Conservation (phyloP, 257 asterid species). For the Capsicum pubescens region DNA sequence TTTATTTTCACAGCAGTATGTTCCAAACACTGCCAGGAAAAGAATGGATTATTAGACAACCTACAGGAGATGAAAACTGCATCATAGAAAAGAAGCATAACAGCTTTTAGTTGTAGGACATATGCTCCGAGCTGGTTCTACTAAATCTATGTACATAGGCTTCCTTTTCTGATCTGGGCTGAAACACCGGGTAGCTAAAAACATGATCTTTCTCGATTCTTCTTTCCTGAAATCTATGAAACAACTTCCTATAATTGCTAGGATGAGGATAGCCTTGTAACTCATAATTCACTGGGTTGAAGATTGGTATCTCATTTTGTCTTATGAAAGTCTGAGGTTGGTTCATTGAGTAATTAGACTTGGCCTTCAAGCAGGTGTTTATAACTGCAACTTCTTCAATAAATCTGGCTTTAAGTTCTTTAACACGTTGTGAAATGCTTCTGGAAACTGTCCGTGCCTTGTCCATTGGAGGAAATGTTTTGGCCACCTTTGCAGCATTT, state of each 20-base stretch:
- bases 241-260: slow-evolving; percentile 34
- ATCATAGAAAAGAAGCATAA: not conserved
- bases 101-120: not conserved
- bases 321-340: not conserved
- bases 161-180: slow-evolving; percentile 40
- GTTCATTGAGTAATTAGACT: slow-evolving; percentile 26
- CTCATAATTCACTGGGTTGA: slow-evolving; percentile 62
- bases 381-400: slow-evolving; percentile 58
- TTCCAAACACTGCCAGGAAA: not conserved
- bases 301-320: slow-evolving; percentile 51
- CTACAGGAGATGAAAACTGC: not conserved
- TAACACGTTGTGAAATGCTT: slow-evolving; percentile 39
- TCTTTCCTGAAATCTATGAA: slow-evolving; percentile 15
- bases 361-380: slow-evolving; percentile 56
- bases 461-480: slow-evolving; percentile 18
- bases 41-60: not conserved
- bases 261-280: slow-evolving; percentile 57
- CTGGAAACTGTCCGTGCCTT: not conserved
- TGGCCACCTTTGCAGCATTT: slow-evolving; percentile 36
- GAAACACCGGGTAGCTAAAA: slow-evolving; percentile 50
- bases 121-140: slow-evolving; percentile 9
- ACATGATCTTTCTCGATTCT: not conserved
- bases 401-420: slow-evolving; percentile 54
- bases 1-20: not conserved
- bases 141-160: not conserved